Evolutionary conservation across 345 rosid genomes (phyloP).

Genomic region (Geranium brycei): DNA sequence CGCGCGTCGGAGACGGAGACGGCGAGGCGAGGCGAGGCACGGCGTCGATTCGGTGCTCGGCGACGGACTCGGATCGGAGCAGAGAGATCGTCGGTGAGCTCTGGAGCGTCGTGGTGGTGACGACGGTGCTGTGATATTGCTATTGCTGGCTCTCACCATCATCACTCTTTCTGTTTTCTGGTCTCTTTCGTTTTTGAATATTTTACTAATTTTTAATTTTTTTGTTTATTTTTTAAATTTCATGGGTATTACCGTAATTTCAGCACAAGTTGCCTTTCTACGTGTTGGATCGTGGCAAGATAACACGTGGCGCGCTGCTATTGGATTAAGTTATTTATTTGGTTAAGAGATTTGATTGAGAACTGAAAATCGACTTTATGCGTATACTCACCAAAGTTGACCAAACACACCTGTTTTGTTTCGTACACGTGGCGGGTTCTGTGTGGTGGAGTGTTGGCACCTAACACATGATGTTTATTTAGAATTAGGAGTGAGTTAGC

Average conservation of each 20-base stretch:
- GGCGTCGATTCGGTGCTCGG: neutral
- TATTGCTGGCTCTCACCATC: neutral
- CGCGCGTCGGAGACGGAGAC: neutral
- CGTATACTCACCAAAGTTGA: neutral
- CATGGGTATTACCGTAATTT: neutral
- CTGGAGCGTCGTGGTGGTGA: neutral
- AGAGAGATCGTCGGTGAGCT: neutral
- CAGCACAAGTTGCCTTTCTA: too few species aligned
- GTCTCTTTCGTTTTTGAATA: neutral
- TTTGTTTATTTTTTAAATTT: too few species aligned
- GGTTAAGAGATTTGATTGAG: too few species aligned
- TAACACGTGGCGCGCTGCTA: too few species aligned
- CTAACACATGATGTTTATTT: too few species aligned
- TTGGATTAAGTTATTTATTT: too few species aligned
- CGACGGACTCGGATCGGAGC: too few species aligned
- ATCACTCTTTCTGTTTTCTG: neutral
- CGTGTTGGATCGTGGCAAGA: too few species aligned
- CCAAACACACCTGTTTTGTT: neutral
- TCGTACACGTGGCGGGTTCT: neutral
- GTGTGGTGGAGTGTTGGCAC: too few species aligned
- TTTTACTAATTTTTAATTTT: neutral
- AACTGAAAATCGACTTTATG: too few species aligned
- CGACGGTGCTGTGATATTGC: neutral
- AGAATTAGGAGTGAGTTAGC: too few species aligned
- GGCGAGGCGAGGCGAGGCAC: neutral